Percentiles rank a stretch among this genome's conserved stretches.
Conservation (phyloP, 2,329 filamentous ascomycete species). For the Berkeleyomyces rouxiae region DNA sequence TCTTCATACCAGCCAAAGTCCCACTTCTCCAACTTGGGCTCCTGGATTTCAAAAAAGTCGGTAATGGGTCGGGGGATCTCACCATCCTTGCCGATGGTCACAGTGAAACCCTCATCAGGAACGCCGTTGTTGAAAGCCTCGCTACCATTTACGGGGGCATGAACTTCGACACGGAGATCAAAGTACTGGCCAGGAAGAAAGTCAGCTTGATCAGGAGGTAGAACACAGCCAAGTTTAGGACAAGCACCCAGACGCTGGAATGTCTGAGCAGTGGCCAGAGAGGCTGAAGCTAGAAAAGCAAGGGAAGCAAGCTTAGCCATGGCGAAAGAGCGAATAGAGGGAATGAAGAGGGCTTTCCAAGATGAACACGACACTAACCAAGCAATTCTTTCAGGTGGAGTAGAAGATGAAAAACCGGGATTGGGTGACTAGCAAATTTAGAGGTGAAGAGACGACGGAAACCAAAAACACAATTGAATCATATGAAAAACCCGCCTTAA, state of each 20-base stretch:
- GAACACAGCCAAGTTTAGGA: slow-evolving; percentile 40
- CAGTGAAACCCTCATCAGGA: slow-evolving; percentile 59
- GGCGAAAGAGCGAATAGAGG: not conserved
- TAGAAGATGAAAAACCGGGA: too few relatives aligned
- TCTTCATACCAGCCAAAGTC: slow-evolving; percentile 76
- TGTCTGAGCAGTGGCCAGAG: slow-evolving; percentile 31
- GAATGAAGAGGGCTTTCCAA: not conserved
- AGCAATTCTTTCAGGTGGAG: not conserved
- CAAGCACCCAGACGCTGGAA: slow-evolving; percentile 44
- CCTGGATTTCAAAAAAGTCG: slow-evolving; percentile 50
- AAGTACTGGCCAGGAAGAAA: slow-evolving; percentile 75
- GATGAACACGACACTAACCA: not conserved
- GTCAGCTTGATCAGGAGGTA: slow-evolving; percentile 52
- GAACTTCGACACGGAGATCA: slow-evolving; percentile 68
- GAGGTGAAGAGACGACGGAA: too few relatives aligned
- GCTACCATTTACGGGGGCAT: slow-evolving; percentile 65
- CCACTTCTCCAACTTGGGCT: slow-evolving; percentile 65
- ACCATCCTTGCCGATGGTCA: slow-evolving; percentile 53
- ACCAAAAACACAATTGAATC: too few relatives aligned
- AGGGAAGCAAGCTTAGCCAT: slow-evolving; percentile 11
- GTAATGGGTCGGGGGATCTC: slow-evolving; percentile 36
- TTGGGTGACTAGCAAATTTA: too few relatives aligned
- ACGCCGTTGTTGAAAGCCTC: slow-evolving; percentile 54
- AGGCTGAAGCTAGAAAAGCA: slow-evolving; percentile 9
- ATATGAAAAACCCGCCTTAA: too few relatives aligned